These are phyloP conservation scores for Dictyostelium citrinum DNA, from an alignment of 78 protist species.

Conservation along the genomic window DNA sequence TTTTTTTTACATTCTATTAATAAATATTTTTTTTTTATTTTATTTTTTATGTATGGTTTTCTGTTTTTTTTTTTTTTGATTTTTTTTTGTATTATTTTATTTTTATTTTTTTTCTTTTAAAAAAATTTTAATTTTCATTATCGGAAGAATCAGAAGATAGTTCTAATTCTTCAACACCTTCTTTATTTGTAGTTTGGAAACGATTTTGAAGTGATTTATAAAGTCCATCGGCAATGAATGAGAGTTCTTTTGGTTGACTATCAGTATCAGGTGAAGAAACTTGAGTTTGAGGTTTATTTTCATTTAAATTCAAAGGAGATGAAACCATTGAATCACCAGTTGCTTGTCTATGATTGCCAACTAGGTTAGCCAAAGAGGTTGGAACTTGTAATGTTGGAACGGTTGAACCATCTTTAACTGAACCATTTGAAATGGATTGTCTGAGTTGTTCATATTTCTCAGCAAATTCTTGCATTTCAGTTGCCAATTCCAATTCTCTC, in stretches of 20 bases:
- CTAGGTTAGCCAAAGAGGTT: neutral
- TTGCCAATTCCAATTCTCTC: neutral
- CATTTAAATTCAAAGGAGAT: constrained; percentile 5
- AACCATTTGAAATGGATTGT: neutral
- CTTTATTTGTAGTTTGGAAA: neutral
- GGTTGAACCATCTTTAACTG: neutral
- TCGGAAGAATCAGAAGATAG: neutral
- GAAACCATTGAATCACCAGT: neutral
- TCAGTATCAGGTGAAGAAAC: neutral
- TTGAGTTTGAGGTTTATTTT: neutral
- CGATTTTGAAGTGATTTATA: constrained; percentile 40
- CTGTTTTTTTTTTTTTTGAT: neutral
- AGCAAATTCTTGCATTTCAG: constrained; percentile 15
- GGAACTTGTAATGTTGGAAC: neutral
- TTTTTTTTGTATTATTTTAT: neutral
- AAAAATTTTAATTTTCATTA: neutral
- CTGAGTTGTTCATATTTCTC: constrained; percentile 30
- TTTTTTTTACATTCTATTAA: no score
- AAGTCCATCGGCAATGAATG: constrained; percentile 43
- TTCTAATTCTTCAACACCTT: constrained; percentile 60
- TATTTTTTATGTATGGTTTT: neutral
- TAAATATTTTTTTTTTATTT: neutral
- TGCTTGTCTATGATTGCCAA: neutral
- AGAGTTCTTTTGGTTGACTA: neutral
- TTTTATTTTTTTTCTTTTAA: neutral